Conservation (phyloP, 1,284 basidiomycete genomes). For the Sutorius eximius region DNA sequence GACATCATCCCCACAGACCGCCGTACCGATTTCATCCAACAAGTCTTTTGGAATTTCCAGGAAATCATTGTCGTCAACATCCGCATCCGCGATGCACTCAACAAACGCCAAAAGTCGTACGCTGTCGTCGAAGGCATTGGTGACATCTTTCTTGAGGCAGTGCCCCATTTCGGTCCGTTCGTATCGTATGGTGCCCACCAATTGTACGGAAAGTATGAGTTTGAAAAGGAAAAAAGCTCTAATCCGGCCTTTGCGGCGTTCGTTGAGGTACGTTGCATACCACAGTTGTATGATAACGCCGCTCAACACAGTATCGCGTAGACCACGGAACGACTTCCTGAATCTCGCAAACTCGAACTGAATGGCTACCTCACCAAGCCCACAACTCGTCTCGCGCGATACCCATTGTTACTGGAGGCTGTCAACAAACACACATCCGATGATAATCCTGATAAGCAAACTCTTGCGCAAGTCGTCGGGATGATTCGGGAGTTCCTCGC, state of each 20-base stretch:
- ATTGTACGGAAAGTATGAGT: conserved; percentile 97
- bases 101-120: conserved; percentile 92
- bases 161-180: conserved; percentile 90
- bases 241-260: conserved; percentile 96
- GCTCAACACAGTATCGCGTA: conserved; percentile 33
- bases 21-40: conserved; percentile 85
- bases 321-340: conserved; percentile 89
- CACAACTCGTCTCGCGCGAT: conserved; percentile 94
- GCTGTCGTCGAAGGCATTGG: conserved; percentile 92
- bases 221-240: conserved; percentile 95
- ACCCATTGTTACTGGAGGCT: conserved; percentile 91
- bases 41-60: conserved; percentile 98
- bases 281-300: conserved; percentile 1
- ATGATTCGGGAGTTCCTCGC: conserved; percentile 83
- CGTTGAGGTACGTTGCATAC: conserved; percentile 72
- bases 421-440: conserved; percentile 93
- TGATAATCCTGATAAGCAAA: conserved; percentile 84
- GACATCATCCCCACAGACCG: conserved; percentile 80
- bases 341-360: conserved; percentile 94
- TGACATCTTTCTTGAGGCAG: conserved; percentile 87
- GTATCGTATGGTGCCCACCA: conserved; percentile 97
- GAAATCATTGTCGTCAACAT: conserved; percentile 94
- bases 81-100: conserved; percentile 88
- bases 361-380: conserved; percentile 99
- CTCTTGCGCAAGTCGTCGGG: conserved; percentile 78